phyloP scores from a whole-genome alignment of 2,329 filamentous ascomycete genomes.

The Metarhizium guizhouense region DNA sequence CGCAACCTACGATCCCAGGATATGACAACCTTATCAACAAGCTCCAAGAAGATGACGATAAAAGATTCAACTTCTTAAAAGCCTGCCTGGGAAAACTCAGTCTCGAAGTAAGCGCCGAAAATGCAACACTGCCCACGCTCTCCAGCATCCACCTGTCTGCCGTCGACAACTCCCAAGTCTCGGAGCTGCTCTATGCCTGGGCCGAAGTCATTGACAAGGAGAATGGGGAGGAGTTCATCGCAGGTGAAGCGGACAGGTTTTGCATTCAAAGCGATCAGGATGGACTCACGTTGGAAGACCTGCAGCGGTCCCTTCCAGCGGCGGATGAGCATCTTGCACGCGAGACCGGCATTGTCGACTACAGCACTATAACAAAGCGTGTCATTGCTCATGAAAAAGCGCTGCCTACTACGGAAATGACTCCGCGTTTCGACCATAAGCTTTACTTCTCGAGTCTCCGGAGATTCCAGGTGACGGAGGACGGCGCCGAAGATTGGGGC shows the following conservation, averaged over 20 bases:
- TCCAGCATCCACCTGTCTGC: conserved; percentile 78
- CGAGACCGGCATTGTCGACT: conserved; percentile 60
- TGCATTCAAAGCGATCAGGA: conserved; percentile 60
- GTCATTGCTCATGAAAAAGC: conserved; percentile 62
- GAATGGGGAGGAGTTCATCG: conserved; percentile 62
- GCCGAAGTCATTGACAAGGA: conserved; percentile 59
- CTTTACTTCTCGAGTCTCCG: conserved; percentile 66
- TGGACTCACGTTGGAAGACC: conserved; percentile 45
- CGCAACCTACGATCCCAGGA: conserved; percentile 54
- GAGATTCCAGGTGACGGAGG: conserved; percentile 50
- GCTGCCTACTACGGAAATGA: conserved; percentile 62
- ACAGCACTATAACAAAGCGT: conserved; percentile 62
- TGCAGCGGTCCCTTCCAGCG: conserved; percentile 42
- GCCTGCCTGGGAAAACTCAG: conserved; percentile 73
- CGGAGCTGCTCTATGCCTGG: conserved; percentile 57
- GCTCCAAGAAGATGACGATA: conserved; percentile 59
- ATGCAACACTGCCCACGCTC: conserved; percentile 63
- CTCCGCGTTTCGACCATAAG: conserved; percentile 79
- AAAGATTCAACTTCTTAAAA: conserved; percentile 66
- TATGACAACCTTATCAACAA: conserved; percentile 63
- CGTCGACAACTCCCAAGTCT: conserved; percentile 52
- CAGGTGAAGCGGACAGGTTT: conserved; percentile 76
- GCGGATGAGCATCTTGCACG: conserved; percentile 13
- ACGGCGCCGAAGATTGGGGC: conserved; percentile 62
- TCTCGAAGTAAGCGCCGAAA: conserved; percentile 64